Evolutionary conservation across 78 protist species (phyloP).

Genomic region (Dictyostelium firmibasis): DNA sequence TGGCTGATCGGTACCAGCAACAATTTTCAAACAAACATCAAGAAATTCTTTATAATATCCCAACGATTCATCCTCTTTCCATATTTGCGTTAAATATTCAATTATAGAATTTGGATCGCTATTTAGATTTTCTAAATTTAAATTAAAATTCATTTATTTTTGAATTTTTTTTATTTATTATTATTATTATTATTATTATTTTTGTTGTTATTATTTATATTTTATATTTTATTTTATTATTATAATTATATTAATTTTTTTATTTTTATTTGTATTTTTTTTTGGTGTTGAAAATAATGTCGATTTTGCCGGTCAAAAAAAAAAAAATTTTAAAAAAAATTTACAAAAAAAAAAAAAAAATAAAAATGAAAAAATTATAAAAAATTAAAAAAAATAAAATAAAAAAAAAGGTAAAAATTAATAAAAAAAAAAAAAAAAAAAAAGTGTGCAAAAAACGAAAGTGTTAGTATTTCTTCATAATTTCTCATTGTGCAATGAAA

Average conservation of each 20-base stretch:
- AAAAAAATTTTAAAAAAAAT: too few relatives aligned
- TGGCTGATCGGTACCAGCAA: not conserved
- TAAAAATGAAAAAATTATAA: too few relatives aligned
- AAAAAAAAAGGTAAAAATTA: too few relatives aligned
- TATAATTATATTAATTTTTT: not conserved
- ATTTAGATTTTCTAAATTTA: constrained; percentile 9
- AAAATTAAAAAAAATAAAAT: too few relatives aligned
- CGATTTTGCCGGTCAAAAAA: not conserved
- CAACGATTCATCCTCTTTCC: not conserved
- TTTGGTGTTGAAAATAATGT: not conserved
- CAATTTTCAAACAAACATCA: constrained; percentile 2
- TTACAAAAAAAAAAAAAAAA: too few relatives aligned
- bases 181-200: not conserved
- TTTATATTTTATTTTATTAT: not conserved
- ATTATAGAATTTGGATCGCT: constrained; percentile 3
- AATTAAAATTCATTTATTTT: not conserved
- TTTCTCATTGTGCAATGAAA: not conserved
- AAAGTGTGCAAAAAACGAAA: too few relatives aligned
- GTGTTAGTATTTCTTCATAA: too few relatives aligned
- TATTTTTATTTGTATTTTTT: not conserved
- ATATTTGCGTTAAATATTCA: not conserved
- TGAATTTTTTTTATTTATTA: not conserved
- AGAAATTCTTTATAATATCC: constrained; percentile 16
- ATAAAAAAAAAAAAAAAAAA: not conserved
- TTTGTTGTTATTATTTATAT: not conserved